Evolutionary conservation across 352 stramenopile species (phyloP), one percentile per base, ranked within the genome.

Genomic region (Globisporangium spiculum): DNA sequence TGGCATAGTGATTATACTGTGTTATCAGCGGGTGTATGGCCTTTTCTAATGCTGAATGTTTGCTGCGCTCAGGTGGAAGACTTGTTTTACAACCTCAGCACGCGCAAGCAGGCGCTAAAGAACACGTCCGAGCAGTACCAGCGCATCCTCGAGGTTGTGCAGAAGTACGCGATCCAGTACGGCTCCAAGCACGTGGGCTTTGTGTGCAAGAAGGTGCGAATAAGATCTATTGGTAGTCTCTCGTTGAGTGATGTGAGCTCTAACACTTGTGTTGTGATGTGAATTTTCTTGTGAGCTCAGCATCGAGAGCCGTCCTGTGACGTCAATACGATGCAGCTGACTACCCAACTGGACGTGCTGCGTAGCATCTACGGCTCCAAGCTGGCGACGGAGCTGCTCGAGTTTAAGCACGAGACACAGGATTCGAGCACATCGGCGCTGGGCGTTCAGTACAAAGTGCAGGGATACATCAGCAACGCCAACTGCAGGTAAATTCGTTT

Each of bases 21-120:
- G 18, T 9, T 44, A 16, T 12, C 34, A 22, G 24, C 3, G 4
- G 30, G 4, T 65, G 20, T 20, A 4, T 36, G 18, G 36, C 22
- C 24, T 38, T 36, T 20, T 36, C 52, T 54, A 18, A 44, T 38
- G 20, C 8, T 24, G 26, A 5, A 4, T 60, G 6, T 27, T 63
- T 58, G 24, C 16, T 20, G 24, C 0, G 16, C 1, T 38, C 34
- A 92, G 87, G 92, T 98, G 9, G 92, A 99, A 62, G 97, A 99
- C 77, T 81, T 99, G 50, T 99, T 99, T 82, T 98, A 99, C 81
- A 99, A 99, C 74, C 84, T 99, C 48, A 92, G 88, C 27, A 98
- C 96, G 61, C 84, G 98, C 27, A 86, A 91, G 63, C 83, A 97
- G 55, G 94, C 94, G 36, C 89, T 99, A 38, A 96, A 96, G 66